Evolutionary conservation across 2,329 filamentous ascomycete species (phyloP), one percentile per base, ranked within the genome.

Genomic region (Trichoderma atrobrunneum): DNA sequence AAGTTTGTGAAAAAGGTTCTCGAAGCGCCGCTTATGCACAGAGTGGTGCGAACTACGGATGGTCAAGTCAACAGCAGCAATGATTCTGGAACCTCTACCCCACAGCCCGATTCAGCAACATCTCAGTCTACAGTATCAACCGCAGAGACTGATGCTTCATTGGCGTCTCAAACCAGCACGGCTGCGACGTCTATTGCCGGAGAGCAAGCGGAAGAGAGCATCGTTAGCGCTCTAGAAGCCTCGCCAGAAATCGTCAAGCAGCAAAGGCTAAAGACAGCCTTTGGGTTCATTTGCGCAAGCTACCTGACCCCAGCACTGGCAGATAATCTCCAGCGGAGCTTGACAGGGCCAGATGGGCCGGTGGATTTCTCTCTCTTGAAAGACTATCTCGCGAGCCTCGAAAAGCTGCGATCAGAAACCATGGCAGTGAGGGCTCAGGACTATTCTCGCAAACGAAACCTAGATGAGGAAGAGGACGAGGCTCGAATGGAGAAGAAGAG

Each of bases 1-100:
- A 91, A 89, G 56, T 97, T 97, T 76, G 89, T 99, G 10, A 88
- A 86, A 66, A 91, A 91, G 77, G 88, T 88, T 2, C 84, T 99
- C 6, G 92, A 96, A 76, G 88, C 90, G 5, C 95, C 96, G 0
- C 84, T 93, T 76, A 89, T 89, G 36, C 85, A 94, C 54, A 91
- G 87, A 77, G 86, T 89, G 60, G 87, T 88, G 64, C 75, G 75
- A 11, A 16, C 73, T 5, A 72, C 70, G 3, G 72, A 75, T n/a
- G 69, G 71, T 16, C 67, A 72, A 1, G 64, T 72, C 48, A n/a
- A 73, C n/a, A 66, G 63, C 18, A 74, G 70, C n/a, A 3, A 39
- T 36, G 74, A 77, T 7, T 76, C 77, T 7, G 73, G 76, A 24
- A 71, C 72, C n/a, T 74, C 74, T 43, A 75, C 75, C 5, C 74